Base-by-base conservation (phyloP, 179 eudicot genomes). In the Drosera spatulata region DNA sequence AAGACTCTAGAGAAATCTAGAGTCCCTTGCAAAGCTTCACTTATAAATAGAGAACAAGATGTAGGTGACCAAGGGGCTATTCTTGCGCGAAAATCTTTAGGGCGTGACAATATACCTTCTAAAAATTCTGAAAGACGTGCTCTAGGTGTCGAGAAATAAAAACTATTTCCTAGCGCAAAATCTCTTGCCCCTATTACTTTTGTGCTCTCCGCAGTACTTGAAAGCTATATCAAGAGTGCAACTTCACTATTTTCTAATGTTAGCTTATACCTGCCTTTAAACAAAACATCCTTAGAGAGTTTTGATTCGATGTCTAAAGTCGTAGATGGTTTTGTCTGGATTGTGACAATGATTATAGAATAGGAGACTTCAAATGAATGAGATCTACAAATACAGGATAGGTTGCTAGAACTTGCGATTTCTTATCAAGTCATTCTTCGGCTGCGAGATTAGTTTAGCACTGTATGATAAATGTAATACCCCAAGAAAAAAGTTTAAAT, bases 351-450 rank as follows among this genome's bases (percentile, higher is more conserved):
- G 75, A 79, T 93, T 62, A 75, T 86, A 65, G 88, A 95, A 60
- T 83, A 78, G 61, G 77, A 65, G 46, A 70, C 86, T 77, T 70
- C 70, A 11, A 85, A 86, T 69, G 95, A 78, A 45, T 79, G 73
- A 53, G 95, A 86, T 66, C 63, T 72, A 49, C 95, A 88, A 67
- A 88, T 93, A 96, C 96, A 84, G 60, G 85, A 81, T 79, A 95
- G 99, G 60, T 78, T 93, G 63, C 67, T 79, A 61, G 99, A 93
- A 64, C 96, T 93, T 65, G 83, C 88, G 62, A 73, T 93, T 66
- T 80, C 85, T 10, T 82, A 93, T 74, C 96, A 93, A 77, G 84
- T 93, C 60, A 82, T 89, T 73, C 95, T 88, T 53, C 78, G 96
- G 51, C 69, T 93, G 43, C 82, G 96, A 68, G 99, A 93, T 74